phyloP scores from a whole-genome alignment of 768 basidiomycete genomes.

The Tricholoma bakamatsutake region DNA sequence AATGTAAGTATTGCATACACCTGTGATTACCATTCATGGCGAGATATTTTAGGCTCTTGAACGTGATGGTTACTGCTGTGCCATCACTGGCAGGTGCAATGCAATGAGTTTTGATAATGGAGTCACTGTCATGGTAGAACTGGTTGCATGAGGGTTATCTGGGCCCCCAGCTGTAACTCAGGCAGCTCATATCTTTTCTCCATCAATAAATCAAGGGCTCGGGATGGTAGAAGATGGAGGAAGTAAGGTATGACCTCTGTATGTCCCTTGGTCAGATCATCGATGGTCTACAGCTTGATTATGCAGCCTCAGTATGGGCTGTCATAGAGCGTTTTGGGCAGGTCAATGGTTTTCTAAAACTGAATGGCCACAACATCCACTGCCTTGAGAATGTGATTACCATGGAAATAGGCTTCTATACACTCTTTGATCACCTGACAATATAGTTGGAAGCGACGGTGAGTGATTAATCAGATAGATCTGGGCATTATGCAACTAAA shows the following conservation, averaged over 20 bases:
- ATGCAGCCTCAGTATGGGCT: slow-evolving; percentile 11
- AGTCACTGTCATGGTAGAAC: too few relatives aligned
- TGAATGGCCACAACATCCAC: slow-evolving; percentile 22
- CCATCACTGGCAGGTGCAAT: slow-evolving; percentile 7
- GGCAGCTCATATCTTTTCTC: slow-evolving; percentile 4
- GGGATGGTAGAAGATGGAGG: background rate
- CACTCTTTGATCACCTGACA: slow-evolving; percentile 8
- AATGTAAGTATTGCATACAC: background rate
- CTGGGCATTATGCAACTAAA: background rate
- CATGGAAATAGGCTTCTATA: slow-evolving; percentile 2
- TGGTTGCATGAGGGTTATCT: too few relatives aligned
- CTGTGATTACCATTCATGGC: background rate
- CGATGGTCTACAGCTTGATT: slow-evolving; percentile 11
- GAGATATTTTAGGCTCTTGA: slow-evolving; percentile 4
- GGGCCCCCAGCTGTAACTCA: too few relatives aligned
- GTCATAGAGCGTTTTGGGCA: slow-evolving; percentile 12
- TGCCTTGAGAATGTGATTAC: slow-evolving; percentile 21
- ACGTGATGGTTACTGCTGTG: slow-evolving; percentile 9
- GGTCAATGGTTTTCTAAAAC: slow-evolving; percentile 8
- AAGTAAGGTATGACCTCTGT: too few relatives aligned
- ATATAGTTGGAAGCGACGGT: slow-evolving; percentile 16
- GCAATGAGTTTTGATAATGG: too few relatives aligned
- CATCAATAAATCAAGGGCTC: background rate
- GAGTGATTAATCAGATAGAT: background rate
- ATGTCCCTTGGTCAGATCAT: too few relatives aligned